These are phyloP conservation scores for Trichophyton mentagrophytes DNA, from an alignment of 2,329 filamentous ascomycete species.

Conservation along the genomic window DNA sequence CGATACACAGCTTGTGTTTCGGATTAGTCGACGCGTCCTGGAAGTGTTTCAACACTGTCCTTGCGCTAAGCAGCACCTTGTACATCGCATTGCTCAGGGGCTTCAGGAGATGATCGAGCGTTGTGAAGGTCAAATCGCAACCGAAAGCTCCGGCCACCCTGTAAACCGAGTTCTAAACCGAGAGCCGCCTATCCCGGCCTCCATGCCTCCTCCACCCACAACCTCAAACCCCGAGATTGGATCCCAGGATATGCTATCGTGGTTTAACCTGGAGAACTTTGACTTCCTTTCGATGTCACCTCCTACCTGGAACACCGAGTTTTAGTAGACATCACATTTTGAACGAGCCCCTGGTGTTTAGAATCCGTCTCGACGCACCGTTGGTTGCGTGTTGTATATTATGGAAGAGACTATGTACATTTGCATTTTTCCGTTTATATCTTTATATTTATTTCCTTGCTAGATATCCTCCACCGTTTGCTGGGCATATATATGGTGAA, in stretches of 20 bases:
- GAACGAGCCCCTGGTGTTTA: background rate
- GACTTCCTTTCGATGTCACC: constrained; percentile 13
- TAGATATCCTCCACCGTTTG: background rate
- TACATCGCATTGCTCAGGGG: constrained; percentile 23
- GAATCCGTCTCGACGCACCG: background rate
- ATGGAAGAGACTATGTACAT: background rate
- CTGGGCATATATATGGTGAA: background rate
- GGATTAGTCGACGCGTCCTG: constrained; percentile 19
- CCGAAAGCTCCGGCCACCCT: background rate
- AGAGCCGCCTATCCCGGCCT: background rate
- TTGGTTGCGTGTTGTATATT: background rate
- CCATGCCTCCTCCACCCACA: background rate
- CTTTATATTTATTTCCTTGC: background rate
- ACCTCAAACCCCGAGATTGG: background rate
- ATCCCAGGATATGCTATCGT: constrained; percentile 8
- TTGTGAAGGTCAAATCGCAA: constrained; percentile 6
- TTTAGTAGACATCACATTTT: background rate
- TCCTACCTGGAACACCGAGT: constrained; percentile 8
- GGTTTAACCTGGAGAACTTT: constrained; percentile 11
- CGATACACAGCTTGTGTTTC: constrained; percentile 17
- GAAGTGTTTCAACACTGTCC: constrained; percentile 20
- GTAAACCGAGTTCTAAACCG: background rate
- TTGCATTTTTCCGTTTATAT: background rate
- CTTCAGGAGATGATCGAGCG: constrained; percentile 21
- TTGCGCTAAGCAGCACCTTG: constrained; percentile 22